These are phyloP conservation scores for Toxicodendron radicans DNA, from an alignment of 345 rosid genomes.

Conservation along the genomic window DNA sequence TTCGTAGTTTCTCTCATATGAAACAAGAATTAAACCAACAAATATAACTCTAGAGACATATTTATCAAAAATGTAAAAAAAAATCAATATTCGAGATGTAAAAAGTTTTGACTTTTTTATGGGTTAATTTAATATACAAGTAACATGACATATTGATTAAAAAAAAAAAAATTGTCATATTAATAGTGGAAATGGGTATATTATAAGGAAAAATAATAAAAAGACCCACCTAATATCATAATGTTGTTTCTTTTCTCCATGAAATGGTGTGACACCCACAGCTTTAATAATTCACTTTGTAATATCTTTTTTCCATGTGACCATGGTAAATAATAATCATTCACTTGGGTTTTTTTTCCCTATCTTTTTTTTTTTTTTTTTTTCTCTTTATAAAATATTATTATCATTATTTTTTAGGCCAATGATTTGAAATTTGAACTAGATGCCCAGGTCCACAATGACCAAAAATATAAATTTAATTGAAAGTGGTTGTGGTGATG, in stretches of 20 bases:
- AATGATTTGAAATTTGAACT: constrained; percentile 25
- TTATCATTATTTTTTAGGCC: background rate
- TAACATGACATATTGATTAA: too few species aligned
- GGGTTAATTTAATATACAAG: too few species aligned
- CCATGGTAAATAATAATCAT: constrained; percentile 6
- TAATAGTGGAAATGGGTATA: too few species aligned
- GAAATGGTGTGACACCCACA: constrained; percentile 31
- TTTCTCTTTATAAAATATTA: background rate
- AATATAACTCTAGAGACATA: too few species aligned
- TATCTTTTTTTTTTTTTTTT: background rate
- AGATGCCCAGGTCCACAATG: background rate
- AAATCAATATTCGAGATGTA: too few species aligned
- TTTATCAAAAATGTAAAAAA: too few species aligned
- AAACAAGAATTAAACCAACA: too few species aligned
- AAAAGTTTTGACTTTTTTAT: too few species aligned
- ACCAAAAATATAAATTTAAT: too few species aligned
- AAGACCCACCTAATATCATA: constrained; percentile 18
- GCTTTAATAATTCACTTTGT: constrained; percentile 29
- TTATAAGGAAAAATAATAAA: too few species aligned
- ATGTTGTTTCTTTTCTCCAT: constrained; percentile 33
- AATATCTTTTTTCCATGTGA: constrained; percentile 34
- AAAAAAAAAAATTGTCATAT: too few species aligned
- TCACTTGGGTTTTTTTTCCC: background rate
- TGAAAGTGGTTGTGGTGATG: background rate
- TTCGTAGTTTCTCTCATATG: too few species aligned